phyloP scores from a whole-genome alignment of 176 grass and related monocot genomes.

The Aegilops bicornis region DNA sequence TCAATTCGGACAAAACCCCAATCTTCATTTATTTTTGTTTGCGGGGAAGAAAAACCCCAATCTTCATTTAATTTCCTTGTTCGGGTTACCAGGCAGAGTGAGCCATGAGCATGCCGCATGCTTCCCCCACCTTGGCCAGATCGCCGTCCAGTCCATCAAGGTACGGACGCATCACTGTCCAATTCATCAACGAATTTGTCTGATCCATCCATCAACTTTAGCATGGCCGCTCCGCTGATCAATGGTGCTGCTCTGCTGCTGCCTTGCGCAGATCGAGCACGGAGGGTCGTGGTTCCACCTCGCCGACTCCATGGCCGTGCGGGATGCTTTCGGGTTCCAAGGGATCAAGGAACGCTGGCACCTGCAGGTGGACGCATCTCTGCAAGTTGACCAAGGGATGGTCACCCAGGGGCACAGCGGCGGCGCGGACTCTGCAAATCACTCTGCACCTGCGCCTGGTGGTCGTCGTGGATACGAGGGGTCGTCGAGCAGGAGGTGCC shows the following conservation, averaged over 20 bases:
- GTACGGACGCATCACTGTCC: background rate
- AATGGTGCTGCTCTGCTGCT: too few relatives aligned
- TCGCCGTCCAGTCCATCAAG: background rate
- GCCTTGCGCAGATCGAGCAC: background rate
- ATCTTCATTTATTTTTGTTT: too few relatives aligned
- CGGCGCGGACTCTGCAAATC: too few relatives aligned
- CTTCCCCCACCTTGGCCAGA: background rate
- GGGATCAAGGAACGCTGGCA: background rate
- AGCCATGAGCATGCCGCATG: background rate
- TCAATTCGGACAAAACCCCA: background rate
- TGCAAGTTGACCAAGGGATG: background rate
- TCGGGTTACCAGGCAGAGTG: background rate
- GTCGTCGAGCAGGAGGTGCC: too few relatives aligned
- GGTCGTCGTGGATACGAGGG: too few relatives aligned
- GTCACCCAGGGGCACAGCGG: background rate
- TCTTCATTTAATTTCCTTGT: background rate
- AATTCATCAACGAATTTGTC: background rate
- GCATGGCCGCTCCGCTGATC: background rate
- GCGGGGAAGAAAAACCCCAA: background rate
- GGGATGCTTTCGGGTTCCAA: background rate
- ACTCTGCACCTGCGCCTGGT: background rate
- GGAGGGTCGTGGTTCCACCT: background rate
- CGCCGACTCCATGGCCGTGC: background rate
- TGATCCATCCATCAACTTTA: background rate
- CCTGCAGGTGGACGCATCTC: background rate